A percentile compares a stretch with the other conserved stretches of the same genome.
These are phyloP conservation scores for Pleurotus citrinopileatus DNA, from an alignment of 768 basidiomycete species.

Conservation along the genomic window DNA sequence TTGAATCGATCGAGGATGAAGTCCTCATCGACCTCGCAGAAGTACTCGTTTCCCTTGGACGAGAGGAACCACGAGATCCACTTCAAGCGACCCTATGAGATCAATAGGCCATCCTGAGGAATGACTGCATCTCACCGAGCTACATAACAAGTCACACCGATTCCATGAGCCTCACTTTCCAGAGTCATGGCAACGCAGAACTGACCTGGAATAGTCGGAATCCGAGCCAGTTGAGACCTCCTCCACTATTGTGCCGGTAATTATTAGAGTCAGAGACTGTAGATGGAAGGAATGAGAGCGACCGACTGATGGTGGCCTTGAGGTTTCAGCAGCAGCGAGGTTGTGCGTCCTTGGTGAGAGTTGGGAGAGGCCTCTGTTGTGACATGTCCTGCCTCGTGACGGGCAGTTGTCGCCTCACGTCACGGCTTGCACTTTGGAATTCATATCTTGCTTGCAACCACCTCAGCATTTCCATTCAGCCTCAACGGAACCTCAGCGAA, in stretches of 20 bases:
- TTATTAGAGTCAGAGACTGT: conserved; percentile 4
- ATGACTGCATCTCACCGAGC: conserved; percentile 39
- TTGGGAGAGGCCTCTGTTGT: neutral
- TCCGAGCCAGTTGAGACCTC: conserved; percentile 91
- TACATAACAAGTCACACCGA: conserved; percentile 15
- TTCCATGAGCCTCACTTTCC: conserved; percentile 11
- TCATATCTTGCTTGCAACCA: too few relatives aligned
- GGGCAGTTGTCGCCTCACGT: neutral
- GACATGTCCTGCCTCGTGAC: conserved; percentile 1
- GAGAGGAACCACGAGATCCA: conserved; percentile 99
- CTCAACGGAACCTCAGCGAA: neutral
- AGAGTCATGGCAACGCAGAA: conserved; percentile 10
- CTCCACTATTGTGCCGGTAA: conserved; percentile 53
- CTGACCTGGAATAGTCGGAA: conserved; percentile 94
- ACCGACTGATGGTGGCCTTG: conserved; percentile 7
- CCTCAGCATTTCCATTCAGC: neutral
- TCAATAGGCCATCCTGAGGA: too few relatives aligned
- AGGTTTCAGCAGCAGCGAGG: neutral
- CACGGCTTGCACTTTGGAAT: too few relatives aligned
- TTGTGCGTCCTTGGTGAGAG: neutral
- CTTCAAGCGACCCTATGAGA: conserved; percentile 32
- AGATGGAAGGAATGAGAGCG: neutral
- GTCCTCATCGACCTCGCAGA: conserved; percentile 98
- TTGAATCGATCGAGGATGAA: conserved; percentile 99
- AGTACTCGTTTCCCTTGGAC: conserved; percentile 98